Evolutionary conservation across 2,329 filamentous ascomycete species (phyloP), one percentile per base, ranked within the genome.

Genomic region (Herpotrichia juniperi): DNA sequence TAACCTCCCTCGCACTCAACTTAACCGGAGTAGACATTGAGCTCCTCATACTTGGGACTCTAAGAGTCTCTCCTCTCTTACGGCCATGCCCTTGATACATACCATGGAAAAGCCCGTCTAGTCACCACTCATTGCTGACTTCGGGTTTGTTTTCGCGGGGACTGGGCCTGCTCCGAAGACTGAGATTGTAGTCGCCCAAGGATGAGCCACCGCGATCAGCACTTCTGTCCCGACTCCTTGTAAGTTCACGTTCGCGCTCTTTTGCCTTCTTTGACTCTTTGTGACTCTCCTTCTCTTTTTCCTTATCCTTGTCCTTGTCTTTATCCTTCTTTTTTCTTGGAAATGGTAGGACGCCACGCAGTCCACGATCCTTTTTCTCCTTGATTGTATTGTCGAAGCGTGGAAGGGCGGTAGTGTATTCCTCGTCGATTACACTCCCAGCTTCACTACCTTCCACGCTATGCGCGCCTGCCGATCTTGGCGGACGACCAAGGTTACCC

Each of bases 361-460:
- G 61, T 5, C 75, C 68, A 31, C 75, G 70, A 53, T 76, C 67
- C 32, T 66, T 73, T n/a, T 67, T 68, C 48, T 74, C 73, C 35
- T 69, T 71, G 19, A 72, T 66, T 37, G 72, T 72, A 35, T 68
- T 62, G 10, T 68, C 68, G 47, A 74, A 72, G 8, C 63, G 61
- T 1, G 72, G 72, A 1, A 75, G 56, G 0, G 72, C 72, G 1
- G 72, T 75, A 1, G 72, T 71, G 42, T 67, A 71, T 34, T 75
- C 73, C 50, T 74, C 69, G 53, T 74, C 74, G 42, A 46, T 53
- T 25, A 67, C 51, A 35, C 67, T 69, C 4, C 74, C 75, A 16
- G 66, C 66, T 16, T 68, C 73, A 43, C 62, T 74, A 42, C 64
- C 64, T 62, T 75, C 56, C 49, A 70, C 46, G 10, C 64, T 66